Percentiles rank a stretch among this genome's conserved stretches.
phyloP scores from a whole-genome alignment of 169 alveolate genomes.

The Amoebophrya sp. region DNA sequence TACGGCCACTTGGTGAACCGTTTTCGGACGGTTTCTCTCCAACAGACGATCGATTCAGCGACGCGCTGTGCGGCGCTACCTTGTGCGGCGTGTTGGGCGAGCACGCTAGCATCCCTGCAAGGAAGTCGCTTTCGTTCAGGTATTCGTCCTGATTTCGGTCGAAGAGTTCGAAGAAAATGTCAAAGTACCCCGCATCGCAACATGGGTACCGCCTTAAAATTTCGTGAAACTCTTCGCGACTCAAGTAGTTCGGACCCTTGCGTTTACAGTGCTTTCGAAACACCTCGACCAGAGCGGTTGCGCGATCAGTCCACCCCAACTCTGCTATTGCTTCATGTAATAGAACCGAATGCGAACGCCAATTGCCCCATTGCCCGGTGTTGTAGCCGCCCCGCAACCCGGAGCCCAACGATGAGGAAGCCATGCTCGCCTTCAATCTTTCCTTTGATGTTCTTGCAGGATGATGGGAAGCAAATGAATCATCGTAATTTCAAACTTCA shows the following conservation, averaged over 20 bases:
- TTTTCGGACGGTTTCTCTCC: no score
- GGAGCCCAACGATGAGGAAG: background rate
- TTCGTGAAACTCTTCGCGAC: background rate
- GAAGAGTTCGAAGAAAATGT: conserved; percentile 19
- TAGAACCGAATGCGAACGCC: conserved; percentile 24
- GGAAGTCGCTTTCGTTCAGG: conserved; percentile 1
- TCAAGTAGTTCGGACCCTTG: background rate
- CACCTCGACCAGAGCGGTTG: conserved; percentile 14
- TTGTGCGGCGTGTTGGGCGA: conserved; percentile 30
- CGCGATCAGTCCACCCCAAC: conserved; percentile 23
- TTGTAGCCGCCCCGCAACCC: conserved; percentile 28
- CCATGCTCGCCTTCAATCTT: no score
- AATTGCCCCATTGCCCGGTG: conserved; percentile 23
- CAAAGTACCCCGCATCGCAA: background rate
- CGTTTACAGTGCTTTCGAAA: background rate
- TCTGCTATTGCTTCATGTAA: background rate
- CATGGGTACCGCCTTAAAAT: background rate
- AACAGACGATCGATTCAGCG: no score
- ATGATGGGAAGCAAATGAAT: no score
- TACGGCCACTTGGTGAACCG: no score
- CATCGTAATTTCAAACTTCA: no score
- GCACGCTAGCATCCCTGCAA: conserved; percentile 26
- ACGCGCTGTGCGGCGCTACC: background rate
- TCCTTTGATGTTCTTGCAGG: no score
- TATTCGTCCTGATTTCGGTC: conserved; percentile 31